Conservation (phyloP, 2,329 filamentous ascomycete species). For the Zymoseptoria ardabiliae region DNA sequence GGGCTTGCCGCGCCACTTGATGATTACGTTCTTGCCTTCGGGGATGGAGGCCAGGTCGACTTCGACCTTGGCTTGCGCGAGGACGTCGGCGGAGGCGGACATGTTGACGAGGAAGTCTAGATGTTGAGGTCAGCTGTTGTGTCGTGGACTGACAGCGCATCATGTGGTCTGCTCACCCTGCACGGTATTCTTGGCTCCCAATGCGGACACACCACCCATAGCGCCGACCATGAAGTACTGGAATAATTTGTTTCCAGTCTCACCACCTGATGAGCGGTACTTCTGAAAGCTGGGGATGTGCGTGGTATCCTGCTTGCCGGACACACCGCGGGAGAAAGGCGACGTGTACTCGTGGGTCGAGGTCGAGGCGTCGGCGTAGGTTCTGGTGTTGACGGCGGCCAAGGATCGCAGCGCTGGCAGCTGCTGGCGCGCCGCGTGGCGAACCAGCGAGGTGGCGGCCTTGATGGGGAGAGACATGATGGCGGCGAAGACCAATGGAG, state of each 20-base stretch:
- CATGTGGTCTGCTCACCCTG: slow-evolving; percentile 63
- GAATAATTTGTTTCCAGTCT: slow-evolving; percentile 76
- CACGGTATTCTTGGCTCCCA: slow-evolving; percentile 94
- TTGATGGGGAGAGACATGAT: slow-evolving; percentile 45
- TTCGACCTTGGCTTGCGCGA: slow-evolving; percentile 99
- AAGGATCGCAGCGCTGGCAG: slow-evolving; percentile 40
- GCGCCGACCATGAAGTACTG: slow-evolving; percentile 98
- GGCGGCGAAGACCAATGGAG: slow-evolving; percentile 25
- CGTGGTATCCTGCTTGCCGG: slow-evolving; percentile 43
- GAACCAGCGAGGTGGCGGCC: slow-evolving; percentile 40
- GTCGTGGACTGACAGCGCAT: neutral
- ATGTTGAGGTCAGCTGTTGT: slow-evolving; percentile 11
- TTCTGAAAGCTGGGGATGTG: slow-evolving; percentile 84
- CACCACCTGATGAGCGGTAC: slow-evolving; percentile 65
- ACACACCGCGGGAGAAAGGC: slow-evolving; percentile 47
- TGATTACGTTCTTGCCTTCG: slow-evolving; percentile 99
- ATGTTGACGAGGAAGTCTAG: slow-evolving; percentile 99
- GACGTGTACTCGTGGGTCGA: slow-evolving; percentile 41
- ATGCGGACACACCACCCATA: slow-evolving; percentile 83
- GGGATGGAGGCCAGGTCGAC: slow-evolving; percentile 87
- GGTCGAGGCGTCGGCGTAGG: slow-evolving; percentile 28
- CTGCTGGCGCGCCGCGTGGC: slow-evolving; percentile 41
- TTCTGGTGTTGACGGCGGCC: slow-evolving; percentile 34
- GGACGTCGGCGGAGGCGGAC: slow-evolving; percentile 95
- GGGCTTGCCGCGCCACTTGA: slow-evolving; percentile 99